Percentiles rank a stretch among this genome's conserved stretches.
phyloP scores from a whole-genome alignment of 2,329 filamentous ascomycete species.

The Thielaviopsis cerberus region DNA sequence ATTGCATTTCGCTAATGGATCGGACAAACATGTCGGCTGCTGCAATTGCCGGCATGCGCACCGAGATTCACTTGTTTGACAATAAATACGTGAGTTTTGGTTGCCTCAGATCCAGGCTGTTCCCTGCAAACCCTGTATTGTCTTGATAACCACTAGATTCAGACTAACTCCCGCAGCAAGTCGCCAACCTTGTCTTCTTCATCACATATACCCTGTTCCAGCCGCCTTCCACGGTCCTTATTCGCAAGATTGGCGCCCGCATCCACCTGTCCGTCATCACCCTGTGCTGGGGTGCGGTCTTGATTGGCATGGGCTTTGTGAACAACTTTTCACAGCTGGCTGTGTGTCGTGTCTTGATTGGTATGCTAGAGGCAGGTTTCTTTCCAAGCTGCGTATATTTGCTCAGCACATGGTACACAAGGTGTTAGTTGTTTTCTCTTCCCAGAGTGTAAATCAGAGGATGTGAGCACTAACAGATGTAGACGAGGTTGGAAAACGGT shows the following conservation, averaged over 20 bases:
- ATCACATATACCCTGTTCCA: slow-evolving; percentile 55
- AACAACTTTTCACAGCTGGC: slow-evolving; percentile 32
- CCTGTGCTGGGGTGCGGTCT: slow-evolving; percentile 38
- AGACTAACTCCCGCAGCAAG: slow-evolving; percentile 13
- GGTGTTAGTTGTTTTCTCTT: slow-evolving; percentile 25
- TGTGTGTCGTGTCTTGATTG: slow-evolving; percentile 39
- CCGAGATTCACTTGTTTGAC: slow-evolving; percentile 27
- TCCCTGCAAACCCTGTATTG: too few species aligned
- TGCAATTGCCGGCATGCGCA: slow-evolving; percentile 46
- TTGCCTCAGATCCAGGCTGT: too few species aligned
- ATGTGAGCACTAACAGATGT: not conserved
- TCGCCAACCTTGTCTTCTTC: slow-evolving; percentile 57
- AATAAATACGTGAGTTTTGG: slow-evolving; percentile 25
- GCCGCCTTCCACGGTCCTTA: slow-evolving; percentile 48
- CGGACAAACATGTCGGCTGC: slow-evolving; percentile 58
- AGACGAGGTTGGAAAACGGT: slow-evolving; percentile 52
- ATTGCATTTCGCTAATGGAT: slow-evolving; percentile 63
- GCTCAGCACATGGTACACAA: slow-evolving; percentile 55
- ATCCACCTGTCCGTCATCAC: slow-evolving; percentile 36
- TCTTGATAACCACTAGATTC: not conserved
- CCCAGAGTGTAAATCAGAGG: not conserved
- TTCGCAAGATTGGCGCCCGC: slow-evolving; percentile 47
- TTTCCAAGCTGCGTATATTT: slow-evolving; percentile 55
- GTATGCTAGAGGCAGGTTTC: slow-evolving; percentile 50
- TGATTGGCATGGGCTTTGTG: slow-evolving; percentile 49